A percentile compares a stretch with the other conserved stretches of the same genome.
Evolutionary conservation across 2,329 filamentous ascomycete genomes (phyloP).

Genomic region (Claviceps sp.): DNA sequence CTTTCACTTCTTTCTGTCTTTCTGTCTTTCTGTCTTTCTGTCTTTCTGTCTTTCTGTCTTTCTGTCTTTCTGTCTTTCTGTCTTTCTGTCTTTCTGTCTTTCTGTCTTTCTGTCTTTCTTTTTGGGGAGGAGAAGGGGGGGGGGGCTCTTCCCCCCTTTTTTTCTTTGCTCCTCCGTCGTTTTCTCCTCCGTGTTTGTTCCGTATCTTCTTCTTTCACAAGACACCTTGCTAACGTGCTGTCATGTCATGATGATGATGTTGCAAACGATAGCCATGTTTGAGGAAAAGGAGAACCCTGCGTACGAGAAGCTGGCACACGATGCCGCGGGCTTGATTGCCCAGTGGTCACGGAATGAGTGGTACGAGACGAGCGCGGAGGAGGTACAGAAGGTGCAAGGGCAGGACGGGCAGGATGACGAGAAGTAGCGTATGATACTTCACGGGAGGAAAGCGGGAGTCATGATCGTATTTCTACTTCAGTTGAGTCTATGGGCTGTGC

Average conservation of each 20-base stretch:
- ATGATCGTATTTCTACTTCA: neutral
- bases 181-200: neutral
- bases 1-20: too few species aligned
- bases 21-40: too few species aligned
- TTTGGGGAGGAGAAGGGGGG: too few species aligned
- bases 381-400: neutral
- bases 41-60: neutral
- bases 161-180: neutral
- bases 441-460: neutral
- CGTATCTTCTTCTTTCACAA: neutral
- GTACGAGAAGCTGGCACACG: constrained; percentile 52
- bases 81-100: accelerated
- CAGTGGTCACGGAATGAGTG: constrained; percentile 52
- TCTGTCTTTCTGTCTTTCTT: neutral
- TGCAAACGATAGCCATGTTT: constrained; percentile 49
- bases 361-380: constrained; percentile 32
- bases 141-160: neutral
- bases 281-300: constrained; percentile 57
- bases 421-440: neutral
- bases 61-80: neutral
- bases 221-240: constrained; percentile 5
- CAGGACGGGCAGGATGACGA: neutral
- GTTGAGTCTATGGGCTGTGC: neutral
- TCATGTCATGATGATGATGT: too few species aligned
- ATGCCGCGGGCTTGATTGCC: constrained; percentile 51